Conservation (phyloP, 352 stramenopile species). For the Phytophthora hibernalis region DNA sequence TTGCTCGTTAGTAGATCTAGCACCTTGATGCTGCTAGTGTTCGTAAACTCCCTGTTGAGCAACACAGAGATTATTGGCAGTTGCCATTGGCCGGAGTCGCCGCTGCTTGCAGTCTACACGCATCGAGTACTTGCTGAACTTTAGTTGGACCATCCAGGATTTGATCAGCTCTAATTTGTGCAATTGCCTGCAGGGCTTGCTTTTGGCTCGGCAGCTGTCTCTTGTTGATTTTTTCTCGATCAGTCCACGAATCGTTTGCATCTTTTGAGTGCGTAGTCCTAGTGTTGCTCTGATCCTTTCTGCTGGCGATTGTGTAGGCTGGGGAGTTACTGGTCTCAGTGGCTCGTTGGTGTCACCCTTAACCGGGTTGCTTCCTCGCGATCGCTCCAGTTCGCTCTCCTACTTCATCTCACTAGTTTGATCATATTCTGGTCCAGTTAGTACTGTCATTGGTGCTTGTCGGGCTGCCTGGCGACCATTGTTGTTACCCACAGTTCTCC, state of each 20-base stretch:
- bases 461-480: too few species aligned
- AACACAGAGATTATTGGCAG: not conserved
- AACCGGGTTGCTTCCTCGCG: too few species aligned
- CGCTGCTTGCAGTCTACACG: not conserved
- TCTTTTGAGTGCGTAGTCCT: too few species aligned
- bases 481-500: too few species aligned
- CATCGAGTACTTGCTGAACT: not conserved
- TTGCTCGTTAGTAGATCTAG: not conserved
- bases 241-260: not conserved
- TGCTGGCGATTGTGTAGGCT: not conserved
- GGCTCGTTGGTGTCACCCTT: too few species aligned
- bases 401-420: too few species aligned
- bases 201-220: not conserved
- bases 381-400: too few species aligned
- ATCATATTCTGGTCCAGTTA: too few species aligned
- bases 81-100: not conserved
- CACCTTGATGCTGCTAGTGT: not conserved
- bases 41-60: not conserved
- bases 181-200: not conserved
- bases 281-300: not conserved
- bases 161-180: not conserved
- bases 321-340: not conserved
- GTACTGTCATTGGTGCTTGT: too few species aligned
- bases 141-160: not conserved
- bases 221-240: not conserved